phyloP scores from a whole-genome alignment of 2,329 filamentous ascomycete genomes.

The Scolecobasidium constrictum region DNA sequence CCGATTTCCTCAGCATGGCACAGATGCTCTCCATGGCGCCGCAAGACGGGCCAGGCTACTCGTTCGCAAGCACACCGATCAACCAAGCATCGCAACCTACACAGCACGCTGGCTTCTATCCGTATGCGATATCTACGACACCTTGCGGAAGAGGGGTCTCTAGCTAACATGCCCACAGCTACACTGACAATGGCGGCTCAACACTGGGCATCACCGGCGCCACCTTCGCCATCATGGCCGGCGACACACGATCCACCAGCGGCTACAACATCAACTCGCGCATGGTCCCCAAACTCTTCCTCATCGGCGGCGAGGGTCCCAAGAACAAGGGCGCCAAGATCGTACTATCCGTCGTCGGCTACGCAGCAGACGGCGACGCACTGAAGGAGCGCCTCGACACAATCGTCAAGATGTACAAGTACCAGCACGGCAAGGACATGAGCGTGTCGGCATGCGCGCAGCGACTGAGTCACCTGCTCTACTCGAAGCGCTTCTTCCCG shows the following conservation, averaged over 20 bases:
- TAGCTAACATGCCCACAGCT: slow-evolving; percentile 41
- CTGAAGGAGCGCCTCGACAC: slow-evolving; percentile 89
- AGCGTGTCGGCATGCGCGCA: slow-evolving; percentile 89
- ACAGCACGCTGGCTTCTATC: slow-evolving; percentile 78
- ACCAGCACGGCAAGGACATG: slow-evolving; percentile 96
- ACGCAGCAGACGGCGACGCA: slow-evolving; percentile 87
- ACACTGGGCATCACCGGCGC: slow-evolving; percentile 89
- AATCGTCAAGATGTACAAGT: slow-evolving; percentile 97
- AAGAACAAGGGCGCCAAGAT: slow-evolving; percentile 78
- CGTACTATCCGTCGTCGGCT: slow-evolving; percentile 87
- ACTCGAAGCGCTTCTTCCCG: slow-evolving; percentile 96
- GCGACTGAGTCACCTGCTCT: slow-evolving; percentile 87
- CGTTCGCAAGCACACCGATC: slow-evolving; percentile 35
- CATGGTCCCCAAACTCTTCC: slow-evolving; percentile 91
- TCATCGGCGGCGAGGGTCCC: slow-evolving; percentile 82
- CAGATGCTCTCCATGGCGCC: slow-evolving; percentile 40
- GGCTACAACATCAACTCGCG: slow-evolving; percentile 98
- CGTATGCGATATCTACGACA: slow-evolving; percentile 48
- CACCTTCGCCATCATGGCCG: slow-evolving; percentile 92
- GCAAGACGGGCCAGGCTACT: slow-evolving; percentile 46
- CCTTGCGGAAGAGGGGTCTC: slow-evolving; percentile 2
- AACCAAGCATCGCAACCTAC: slow-evolving; percentile 35
- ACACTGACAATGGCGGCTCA: slow-evolving; percentile 96
- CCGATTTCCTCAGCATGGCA: slow-evolving; percentile 38
- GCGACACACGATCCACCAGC: slow-evolving; percentile 89